Conservation (phyloP, 768 basidiomycete species). For the Boletus pseudo-olivaceus region DNA sequence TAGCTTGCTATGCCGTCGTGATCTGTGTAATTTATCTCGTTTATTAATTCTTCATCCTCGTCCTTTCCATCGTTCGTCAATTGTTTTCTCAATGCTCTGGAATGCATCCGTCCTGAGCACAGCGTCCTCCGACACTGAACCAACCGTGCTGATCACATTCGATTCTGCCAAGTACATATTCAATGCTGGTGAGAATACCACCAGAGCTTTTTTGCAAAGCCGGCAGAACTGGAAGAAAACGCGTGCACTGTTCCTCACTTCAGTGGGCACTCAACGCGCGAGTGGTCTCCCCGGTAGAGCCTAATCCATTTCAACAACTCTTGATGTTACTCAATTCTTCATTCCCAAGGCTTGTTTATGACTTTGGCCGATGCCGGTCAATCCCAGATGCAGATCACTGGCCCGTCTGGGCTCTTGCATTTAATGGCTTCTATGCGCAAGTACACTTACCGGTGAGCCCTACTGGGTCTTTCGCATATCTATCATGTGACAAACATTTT, state of each 20-base stretch:
- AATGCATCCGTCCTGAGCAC: conserved; percentile 56
- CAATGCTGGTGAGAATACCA: conserved; percentile 81
- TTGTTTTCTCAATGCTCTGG: conserved; percentile 49
- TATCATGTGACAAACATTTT: neutral
- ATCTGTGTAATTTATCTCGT: conserved; percentile 23
- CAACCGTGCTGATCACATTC: conserved; percentile 71
- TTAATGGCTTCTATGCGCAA: conserved; percentile 66
- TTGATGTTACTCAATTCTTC: neutral
- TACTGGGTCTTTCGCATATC: neutral
- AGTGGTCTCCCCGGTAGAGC: conserved; percentile 71
- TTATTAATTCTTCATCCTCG: conserved; percentile 6
- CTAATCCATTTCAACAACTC: neutral
- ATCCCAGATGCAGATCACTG: conserved; percentile 55
- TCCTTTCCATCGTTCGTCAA: conserved; percentile 17
- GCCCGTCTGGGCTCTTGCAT: conserved; percentile 73
- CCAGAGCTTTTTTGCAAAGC: conserved; percentile 69
- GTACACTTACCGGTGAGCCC: conserved; percentile 58
- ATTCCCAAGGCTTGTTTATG: conserved; percentile 65
- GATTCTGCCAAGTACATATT: conserved; percentile 82
- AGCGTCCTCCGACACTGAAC: conserved; percentile 73
- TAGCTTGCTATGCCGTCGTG: conserved; percentile 24
- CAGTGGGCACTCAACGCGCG: conserved; percentile 55
- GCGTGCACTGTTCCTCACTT: conserved; percentile 69
- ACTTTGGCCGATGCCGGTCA: conserved; percentile 70
- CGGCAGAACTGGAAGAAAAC: conserved; percentile 63